Percentiles rank a stretch among this genome's conserved stretches.
Conservation (phyloP, 2,329 filamentous ascomycete genomes). For the Penicillium carneum region DNA sequence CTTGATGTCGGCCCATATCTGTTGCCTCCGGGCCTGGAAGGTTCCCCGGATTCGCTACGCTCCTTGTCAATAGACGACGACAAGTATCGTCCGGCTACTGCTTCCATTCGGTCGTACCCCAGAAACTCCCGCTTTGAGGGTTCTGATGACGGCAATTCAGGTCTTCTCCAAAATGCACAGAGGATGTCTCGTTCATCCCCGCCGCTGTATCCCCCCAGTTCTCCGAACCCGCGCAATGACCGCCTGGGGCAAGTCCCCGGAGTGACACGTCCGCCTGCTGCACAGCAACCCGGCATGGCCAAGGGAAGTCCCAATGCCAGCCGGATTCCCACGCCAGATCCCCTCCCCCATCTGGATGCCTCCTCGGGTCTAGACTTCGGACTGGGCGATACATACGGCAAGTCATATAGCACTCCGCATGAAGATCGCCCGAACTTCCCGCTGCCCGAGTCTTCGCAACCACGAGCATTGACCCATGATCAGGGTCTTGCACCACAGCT, state of each 20-base stretch:
- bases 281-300: conserved; percentile 25
- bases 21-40: conserved; percentile 80
- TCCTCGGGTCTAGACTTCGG: conserved; percentile 34
- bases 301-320: conserved; percentile 26
- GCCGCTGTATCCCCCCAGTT: conserved; percentile 37
- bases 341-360: conserved; percentile 23
- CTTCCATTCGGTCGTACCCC: conserved; percentile 51
- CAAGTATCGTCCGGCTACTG: conserved; percentile 74
- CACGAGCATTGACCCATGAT: conserved; percentile 26
- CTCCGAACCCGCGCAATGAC: conserved; percentile 23
- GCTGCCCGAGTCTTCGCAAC: conserved; percentile 27
- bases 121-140: conserved; percentile 53
- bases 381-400: conserved; percentile 15
- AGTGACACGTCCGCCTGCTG: conserved; percentile 18
- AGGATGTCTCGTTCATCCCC: conserved; percentile 64
- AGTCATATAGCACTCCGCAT: neutral
- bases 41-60: conserved; percentile 84
- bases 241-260: conserved; percentile 26
- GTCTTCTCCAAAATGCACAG: conserved; percentile 64
- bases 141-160: conserved; percentile 58
- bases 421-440: conserved; percentile 35
- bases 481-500: conserved; percentile 33
- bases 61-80: conserved; percentile 84
- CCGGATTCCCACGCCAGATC: conserved; percentile 20
- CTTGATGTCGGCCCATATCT: conserved; percentile 82